These are phyloP conservation scores for Hymenoscyphus linearis DNA, from an alignment of 2,329 filamentous ascomycete genomes.

Conservation along the genomic window DNA sequence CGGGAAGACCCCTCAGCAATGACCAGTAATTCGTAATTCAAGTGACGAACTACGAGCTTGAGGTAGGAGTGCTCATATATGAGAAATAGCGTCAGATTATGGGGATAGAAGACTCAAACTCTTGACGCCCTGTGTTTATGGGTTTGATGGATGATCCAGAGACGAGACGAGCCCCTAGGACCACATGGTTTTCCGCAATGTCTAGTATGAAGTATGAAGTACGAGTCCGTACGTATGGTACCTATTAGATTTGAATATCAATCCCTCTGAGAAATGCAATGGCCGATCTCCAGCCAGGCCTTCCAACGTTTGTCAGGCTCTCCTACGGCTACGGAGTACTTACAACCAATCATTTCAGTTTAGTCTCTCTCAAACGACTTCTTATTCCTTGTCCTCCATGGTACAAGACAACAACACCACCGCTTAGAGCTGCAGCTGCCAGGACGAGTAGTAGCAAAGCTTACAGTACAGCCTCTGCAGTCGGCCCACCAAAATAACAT, in stretches of 20 bases:
- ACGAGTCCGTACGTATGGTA: too few species aligned
- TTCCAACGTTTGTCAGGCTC: background rate
- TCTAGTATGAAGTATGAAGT: background rate
- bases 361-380: background rate
- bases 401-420: background rate
- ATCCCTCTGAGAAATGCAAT: background rate
- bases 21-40: background rate
- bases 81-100: background rate
- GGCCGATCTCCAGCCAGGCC: background rate
- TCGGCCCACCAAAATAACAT: background rate
- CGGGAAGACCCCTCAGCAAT: background rate
- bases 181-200: background rate
- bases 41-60: background rate
- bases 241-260: background rate
- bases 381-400: conserved; percentile 2
- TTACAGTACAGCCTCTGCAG: background rate
- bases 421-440: background rate
- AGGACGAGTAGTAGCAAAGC: background rate
- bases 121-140: background rate
- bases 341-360: conserved; percentile 1
- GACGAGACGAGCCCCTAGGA: background rate
- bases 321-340: too few species aligned
- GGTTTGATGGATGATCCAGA: background rate
- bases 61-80: background rate
- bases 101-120: background rate